Evolutionary conservation across 371 early-diverging fungal genomes (phyloP), one percentile per base, ranked within the genome.

Genomic region (Rhizopus sp.): DNA sequence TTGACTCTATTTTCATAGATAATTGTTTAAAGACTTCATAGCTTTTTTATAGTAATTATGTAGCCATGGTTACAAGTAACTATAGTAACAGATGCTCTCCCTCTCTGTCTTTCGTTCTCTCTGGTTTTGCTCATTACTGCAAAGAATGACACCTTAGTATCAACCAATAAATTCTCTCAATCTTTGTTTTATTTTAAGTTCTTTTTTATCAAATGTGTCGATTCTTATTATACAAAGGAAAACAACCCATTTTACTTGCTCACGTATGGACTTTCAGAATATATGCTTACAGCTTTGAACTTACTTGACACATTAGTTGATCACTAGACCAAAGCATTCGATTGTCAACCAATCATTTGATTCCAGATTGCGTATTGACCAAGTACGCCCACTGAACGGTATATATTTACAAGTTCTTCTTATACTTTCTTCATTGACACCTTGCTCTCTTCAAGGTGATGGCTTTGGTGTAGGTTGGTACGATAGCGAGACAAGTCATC

Each of bases 381-480:
- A 65, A 51, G 67, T 81, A 51, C 68, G 86, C 59, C 84, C 86
- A 1, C 69, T 89, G 59, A 92, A 91, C 67, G 92, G 89, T 88
- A 86, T 57, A 33, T 32, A 40, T 42, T 65, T 41, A 23, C 23
- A 23, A 23, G 23, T 41, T 47, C 8, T 17, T 33, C 29, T 53
- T 33, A 8, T 46, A 6, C 13, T 29, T 29, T 13, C 23, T 23
- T 23, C 2, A 23, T 23, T 23, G 23, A 23, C 23, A 23, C 23
- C 23, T 23, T 23, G 23, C 23, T 23, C 23, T 23, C 23, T 51
- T 12, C 7, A 41, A 86, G 87, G 92, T 47, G 93, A 93, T 74
- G 93, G 93, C 7, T 92, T 93, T 70, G 93, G 93, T 16, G 87
- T 93, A 32, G 93, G 87, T 0, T 91, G 91, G 92, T 92, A 88